phyloP scores from a whole-genome alignment of 495 filamentous ascomycete species.

The Penicillium chermesinum region DNA sequence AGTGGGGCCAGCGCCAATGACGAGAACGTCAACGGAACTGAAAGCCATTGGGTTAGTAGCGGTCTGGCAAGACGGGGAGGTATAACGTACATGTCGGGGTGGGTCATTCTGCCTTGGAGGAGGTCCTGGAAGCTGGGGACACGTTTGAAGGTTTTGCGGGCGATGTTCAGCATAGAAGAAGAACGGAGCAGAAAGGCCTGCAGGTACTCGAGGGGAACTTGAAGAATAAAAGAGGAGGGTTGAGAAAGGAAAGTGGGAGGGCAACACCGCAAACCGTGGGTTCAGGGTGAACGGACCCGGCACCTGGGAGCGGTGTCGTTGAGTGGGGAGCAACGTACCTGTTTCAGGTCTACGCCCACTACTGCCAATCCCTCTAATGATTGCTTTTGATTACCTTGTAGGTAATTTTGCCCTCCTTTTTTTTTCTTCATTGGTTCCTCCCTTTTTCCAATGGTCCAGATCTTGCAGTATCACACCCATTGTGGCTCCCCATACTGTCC shows the following conservation, averaged over 20 bases:
- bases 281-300: constrained; percentile 22
- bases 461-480: too few relatives aligned
- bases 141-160: constrained; percentile 49
- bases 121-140: constrained; percentile 58
- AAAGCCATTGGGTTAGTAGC: constrained; percentile 17
- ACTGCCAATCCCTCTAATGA: constrained; percentile 1
- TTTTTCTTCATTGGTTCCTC: not conserved
- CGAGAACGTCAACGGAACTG: constrained; percentile 91
- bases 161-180: constrained; percentile 48
- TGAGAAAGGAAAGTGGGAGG: constrained; percentile 21
- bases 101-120: constrained; percentile 56
- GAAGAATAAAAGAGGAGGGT: constrained; percentile 21
- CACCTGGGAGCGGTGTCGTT: constrained; percentile 15
- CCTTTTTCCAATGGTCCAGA: constrained; percentile 4
- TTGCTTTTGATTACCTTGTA: constrained; percentile 4
- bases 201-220: constrained; percentile 21
- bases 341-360: constrained; percentile 37
- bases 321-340: constrained; percentile 23
- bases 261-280: constrained; percentile 22
- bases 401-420: not conserved
- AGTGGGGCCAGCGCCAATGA: constrained; percentile 97
- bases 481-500: too few relatives aligned
- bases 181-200: constrained; percentile 28
- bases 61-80: not conserved
- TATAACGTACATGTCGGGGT: constrained; percentile 45